These are phyloP conservation scores for Vitis vinifera DNA, from an alignment of 164 flowering plant genomes.

Conservation along the genomic window ASM3070453v1 NC_081811.1:28742501-28743000, in stretches of 20 bases:
- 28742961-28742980: background rate
- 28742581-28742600: too few species aligned
- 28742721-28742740: background rate
- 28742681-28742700: too few species aligned
- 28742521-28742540: too few species aligned
- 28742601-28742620: too few species aligned
- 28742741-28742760: conserved; percentile 2
- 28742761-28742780: conserved; percentile 45
- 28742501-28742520: too few species aligned
- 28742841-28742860: conserved; percentile 88
- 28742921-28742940: background rate
- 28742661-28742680: too few species aligned
- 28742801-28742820: conserved; percentile 93
- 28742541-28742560: too few species aligned
- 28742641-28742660: too few species aligned
- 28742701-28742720: background rate
- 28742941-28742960: background rate
- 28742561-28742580: too few species aligned
- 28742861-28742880: conserved; percentile 88
- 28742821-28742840: conserved; percentile 90
- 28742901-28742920: background rate
- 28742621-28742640: too few species aligned
- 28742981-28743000: conserved; percentile 94
- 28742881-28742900: conserved; percentile 57
- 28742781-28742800: conserved; percentile 95